These are phyloP conservation scores for Candida pseudocylindracea DNA, from an alignment of 1,139 yeast genomes.

Conservation along the genomic window DNA sequence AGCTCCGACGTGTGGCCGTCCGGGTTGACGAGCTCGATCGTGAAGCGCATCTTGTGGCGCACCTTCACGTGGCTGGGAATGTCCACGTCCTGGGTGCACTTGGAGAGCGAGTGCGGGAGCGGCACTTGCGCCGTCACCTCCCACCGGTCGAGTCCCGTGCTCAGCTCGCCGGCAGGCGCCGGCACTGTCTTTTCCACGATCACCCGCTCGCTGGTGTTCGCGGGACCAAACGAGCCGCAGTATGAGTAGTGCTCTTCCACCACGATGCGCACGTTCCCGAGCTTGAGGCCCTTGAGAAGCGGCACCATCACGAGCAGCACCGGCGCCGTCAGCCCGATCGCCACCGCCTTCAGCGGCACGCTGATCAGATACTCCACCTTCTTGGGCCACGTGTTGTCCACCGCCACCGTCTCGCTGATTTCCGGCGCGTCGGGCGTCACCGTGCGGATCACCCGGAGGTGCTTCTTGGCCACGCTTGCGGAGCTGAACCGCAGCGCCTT, in stretches of 20 bases:
- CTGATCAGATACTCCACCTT: conserved; percentile 81
- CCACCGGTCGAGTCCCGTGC: conserved; percentile 51
- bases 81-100: conserved; percentile 73
- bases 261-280: conserved; percentile 49
- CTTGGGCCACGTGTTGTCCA: conserved; percentile 90
- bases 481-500: conserved; percentile 49
- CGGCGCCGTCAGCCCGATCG: conserved; percentile 66
- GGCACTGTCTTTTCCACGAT: conserved; percentile 18
- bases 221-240: conserved; percentile 28
- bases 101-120: conserved; percentile 51
- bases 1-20: conserved; percentile 63
- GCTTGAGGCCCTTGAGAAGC: conserved; percentile 50
- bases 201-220: conserved; percentile 34
- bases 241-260: conserved; percentile 48
- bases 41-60: conserved; percentile 46
- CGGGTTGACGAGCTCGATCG: conserved; percentile 41
- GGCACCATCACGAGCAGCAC: conserved; percentile 60
- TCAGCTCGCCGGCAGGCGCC: conserved; percentile 14
- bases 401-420: conserved; percentile 77
- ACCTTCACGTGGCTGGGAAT: conserved; percentile 37
- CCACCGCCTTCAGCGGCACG: conserved; percentile 74
- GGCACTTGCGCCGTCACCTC: conserved; percentile 34
- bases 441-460: conserved; percentile 70
- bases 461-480: conserved; percentile 44
- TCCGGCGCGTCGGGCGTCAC: conserved; percentile 76